Conservation (phyloP, 169 alveolate genomes). For the Hepatocystis sp. region DNA sequence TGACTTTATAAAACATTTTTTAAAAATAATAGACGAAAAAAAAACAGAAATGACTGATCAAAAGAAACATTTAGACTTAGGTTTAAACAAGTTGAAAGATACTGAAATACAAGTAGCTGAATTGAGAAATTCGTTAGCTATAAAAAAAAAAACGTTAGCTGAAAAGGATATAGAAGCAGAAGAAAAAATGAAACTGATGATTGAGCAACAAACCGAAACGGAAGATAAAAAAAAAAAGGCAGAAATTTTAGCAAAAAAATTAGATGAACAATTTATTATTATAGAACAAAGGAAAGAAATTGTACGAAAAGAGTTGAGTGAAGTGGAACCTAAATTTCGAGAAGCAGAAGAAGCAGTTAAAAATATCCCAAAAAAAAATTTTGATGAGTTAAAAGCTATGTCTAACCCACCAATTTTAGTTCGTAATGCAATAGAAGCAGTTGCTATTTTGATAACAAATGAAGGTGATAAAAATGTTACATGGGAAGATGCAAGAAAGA, state of each 20-base stretch:
- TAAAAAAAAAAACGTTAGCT: conserved; percentile 91
- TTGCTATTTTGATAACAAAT: conserved; percentile 89
- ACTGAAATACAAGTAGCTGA: conserved; percentile 95
- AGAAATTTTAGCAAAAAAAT: conserved; percentile 89
- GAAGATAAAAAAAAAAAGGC: conserved; percentile 94
- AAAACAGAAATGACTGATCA: conserved; percentile 94
- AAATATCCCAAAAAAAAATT: conserved; percentile 91
- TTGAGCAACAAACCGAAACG: conserved; percentile 95
- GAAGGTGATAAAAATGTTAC: conserved; percentile 89
- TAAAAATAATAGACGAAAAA: conserved; percentile 92
- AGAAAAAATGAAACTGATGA: conserved; percentile 94
- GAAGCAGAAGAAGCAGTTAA: conserved; percentile 96
- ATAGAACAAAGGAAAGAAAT: conserved; percentile 89
- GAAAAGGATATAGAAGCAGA: conserved; percentile 96
- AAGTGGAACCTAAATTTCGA: conserved; percentile 96
- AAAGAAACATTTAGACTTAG: conserved; percentile 94
- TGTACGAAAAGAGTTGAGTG: conserved; percentile 93
- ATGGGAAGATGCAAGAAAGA: conserved; percentile 95
- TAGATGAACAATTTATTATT: conserved; percentile 92
- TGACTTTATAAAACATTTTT: conserved; percentile 96
- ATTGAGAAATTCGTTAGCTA: conserved; percentile 91
- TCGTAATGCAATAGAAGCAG: conserved; percentile 96
- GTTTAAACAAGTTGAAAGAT: conserved; percentile 95
- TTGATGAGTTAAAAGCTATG: conserved; percentile 92
- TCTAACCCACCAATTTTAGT: conserved; percentile 97